A percentile compares a stretch with the other conserved stretches of the same genome.
These are phyloP conservation scores for Cyclostephanos tholiformis DNA, from an alignment of 108 stramenopile genomes.

Conservation along the genomic window DNA sequence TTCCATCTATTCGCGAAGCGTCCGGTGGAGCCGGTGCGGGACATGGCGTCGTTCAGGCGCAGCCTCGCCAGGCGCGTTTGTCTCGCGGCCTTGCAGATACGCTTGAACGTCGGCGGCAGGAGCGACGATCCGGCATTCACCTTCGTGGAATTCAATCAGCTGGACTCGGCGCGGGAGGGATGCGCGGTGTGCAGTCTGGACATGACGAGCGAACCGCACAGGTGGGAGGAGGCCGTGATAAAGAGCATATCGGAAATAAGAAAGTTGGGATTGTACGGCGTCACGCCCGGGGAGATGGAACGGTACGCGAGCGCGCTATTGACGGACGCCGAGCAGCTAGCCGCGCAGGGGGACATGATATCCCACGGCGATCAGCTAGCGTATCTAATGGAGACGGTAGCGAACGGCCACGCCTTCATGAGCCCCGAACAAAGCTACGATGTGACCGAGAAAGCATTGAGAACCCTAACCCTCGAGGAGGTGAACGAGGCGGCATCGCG, in stretches of 20 bases:
- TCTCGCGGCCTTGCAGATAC: constrained; percentile 94
- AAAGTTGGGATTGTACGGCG: constrained; percentile 89
- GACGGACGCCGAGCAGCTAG: constrained; percentile 93
- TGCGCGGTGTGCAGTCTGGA: constrained; percentile 97
- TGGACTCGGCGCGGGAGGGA: constrained; percentile 95
- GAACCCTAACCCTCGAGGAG: constrained; percentile 91
- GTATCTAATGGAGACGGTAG: constrained; percentile 96
- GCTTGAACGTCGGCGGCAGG: constrained; percentile 91
- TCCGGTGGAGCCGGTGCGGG: constrained; percentile 90
- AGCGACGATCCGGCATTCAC: constrained; percentile 94
- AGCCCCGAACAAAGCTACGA: constrained; percentile 90
- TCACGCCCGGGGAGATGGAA: constrained; percentile 91
- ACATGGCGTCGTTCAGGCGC: constrained; percentile 83
- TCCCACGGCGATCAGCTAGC: constrained; percentile 93
- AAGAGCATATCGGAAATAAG: constrained; percentile 92
- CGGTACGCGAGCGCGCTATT: constrained; percentile 91
- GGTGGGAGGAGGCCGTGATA: constrained; percentile 93
- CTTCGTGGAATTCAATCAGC: constrained; percentile 97
- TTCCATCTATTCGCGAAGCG: constrained; percentile 97
- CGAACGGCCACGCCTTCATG: constrained; percentile 98
- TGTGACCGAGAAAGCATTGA: constrained; percentile 85
- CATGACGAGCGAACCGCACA: constrained; percentile 90
- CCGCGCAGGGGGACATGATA: constrained; percentile 92
- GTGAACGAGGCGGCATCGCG: constrained; percentile 92
- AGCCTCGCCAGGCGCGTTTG: constrained; percentile 89